phyloP scores from a whole-genome alignment of 129 eudicot species.

The carrot (Daucus carota) region DNA sequence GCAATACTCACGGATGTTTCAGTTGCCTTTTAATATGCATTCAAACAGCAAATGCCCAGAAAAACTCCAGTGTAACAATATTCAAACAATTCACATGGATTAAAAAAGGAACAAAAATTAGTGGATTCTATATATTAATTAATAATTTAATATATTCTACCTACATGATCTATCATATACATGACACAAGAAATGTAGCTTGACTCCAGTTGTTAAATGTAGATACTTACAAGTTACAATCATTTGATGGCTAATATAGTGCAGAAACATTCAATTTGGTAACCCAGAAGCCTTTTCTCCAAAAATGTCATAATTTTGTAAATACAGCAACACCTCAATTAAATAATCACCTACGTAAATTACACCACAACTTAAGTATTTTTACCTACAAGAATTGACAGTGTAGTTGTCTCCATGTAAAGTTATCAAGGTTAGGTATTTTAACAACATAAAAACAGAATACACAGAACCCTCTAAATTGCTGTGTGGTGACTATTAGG shows the following conservation, averaged over 20 bases:
- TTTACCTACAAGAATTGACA: not conserved
- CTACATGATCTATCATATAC: not conserved
- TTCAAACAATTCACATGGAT: not conserved
- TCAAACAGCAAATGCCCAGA: not conserved
- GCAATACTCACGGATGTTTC: not conserved
- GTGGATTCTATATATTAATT: not conserved
- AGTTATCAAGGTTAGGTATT: not conserved
- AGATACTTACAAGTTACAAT: not conserved
- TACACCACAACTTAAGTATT: not conserved
- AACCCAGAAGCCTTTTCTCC: not conserved
- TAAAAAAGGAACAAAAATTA: not conserved
- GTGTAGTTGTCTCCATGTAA: not conserved
- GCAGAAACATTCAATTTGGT: not conserved
- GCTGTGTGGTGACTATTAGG: not conserved
- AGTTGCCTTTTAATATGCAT: not conserved
- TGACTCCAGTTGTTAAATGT: not conserved
- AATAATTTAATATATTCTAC: not conserved
- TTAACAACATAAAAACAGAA: not conserved
- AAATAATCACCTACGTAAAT: not conserved
- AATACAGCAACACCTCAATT: not conserved
- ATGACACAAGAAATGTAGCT: not conserved
- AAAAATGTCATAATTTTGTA: not conserved
- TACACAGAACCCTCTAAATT: not conserved
- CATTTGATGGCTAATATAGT: not conserved
- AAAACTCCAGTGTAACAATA: not conserved